Evolutionary conservation across 306 rosid species (phyloP), one percentile per base, ranked within the genome.

Genomic region (Arachis stenosperma): DNA sequence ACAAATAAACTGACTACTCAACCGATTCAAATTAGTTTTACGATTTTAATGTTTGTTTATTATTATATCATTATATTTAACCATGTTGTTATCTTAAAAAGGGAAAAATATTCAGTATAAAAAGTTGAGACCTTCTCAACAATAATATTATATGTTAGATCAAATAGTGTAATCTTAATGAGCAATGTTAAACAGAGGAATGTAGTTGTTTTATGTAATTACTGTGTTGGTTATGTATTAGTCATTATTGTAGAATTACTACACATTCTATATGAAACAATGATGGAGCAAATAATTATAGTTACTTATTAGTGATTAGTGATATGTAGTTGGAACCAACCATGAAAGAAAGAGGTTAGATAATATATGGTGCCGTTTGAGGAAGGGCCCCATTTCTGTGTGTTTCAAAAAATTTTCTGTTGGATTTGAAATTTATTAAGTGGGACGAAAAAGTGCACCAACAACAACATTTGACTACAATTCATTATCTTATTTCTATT

Each of bases 381-480:
- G 80, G 79, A 76, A 65, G 89, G 91, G 88, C 0, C 88, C 96
- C 88, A 69, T 71, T 74, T 60, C 37, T 61, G 40, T 71, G 75
- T 63, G 80, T 67, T 88, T 88, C 86, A 84, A 90, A 90, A 82
- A 75, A 47, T 2, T 65, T 75, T 63, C 74, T 42, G 77, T 82
- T 67, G 78, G 81, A 79, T 88, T 90, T 85, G 84, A 90, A 90
- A 78, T 85, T 75, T 64, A 56, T 78, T 64, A 81, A 83, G 88
- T 56, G 91, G 91, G 82, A 83, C 81, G 68, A 77, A 77, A 84
- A 81, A 82, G 87, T 81, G 75, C 65, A 70, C 50, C 56, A 15
- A 53, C 55, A 52, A 36, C 43, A 55, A 61, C 15, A 66, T 81
- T 84, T 82, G 87, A 86, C 91, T 64, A 65, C 58, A 72, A 72